Base-by-base conservation (phyloP, 257 asterid species). In the Rehmannia glutinosa region DNA sequence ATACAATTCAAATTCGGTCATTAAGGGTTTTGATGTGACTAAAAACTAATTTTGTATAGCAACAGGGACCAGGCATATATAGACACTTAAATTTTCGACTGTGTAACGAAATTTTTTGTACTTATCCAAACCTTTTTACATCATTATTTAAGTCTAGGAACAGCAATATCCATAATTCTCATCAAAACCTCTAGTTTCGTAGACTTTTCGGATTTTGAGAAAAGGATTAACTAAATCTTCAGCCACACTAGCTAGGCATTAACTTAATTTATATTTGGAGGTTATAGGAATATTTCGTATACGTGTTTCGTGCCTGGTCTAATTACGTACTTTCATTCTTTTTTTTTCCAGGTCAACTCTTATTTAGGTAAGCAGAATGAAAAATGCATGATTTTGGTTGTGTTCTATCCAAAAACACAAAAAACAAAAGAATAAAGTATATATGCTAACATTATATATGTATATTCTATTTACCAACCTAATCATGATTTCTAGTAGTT, bases 391-490 rank as follows among this genome's bases (percentile, higher is more conserved):
- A 67, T 62, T 53, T n/a, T 42, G 61, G 39, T 30, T 33, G 19
- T 60, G 15, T 16, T 62, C 20, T 55, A 72, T 67, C 75, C 66
- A 64, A 64, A 54, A 57, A 62, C 64, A 42, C 28, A 25, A 51
- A 45, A 50, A 70, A 41, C 1, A 19, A 50, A 36, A 21, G 5
- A 36, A 32, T 58, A 16, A 25, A 21, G 11, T 42, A 35, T 47
- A 25, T 52, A 19, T 49, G 46, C 62, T n/a, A 28, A 38, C 8
- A 41, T 15, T 33, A 11, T 15, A 19, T 19, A 6, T 25, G 1
- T 24, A 58, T 73, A 38, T 32, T 49, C 55, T 51, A 52, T 27
- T 67, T 57, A 62, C 24, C 79, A 53, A 62, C 71, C 75, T n/a
- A n/a, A n/a, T 42, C 49, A 62, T 69, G 28, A 63, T 69, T 63